Base-by-base conservation (phyloP, 176 grass and related monocot species). In the Microstegium vimineum region DNA sequence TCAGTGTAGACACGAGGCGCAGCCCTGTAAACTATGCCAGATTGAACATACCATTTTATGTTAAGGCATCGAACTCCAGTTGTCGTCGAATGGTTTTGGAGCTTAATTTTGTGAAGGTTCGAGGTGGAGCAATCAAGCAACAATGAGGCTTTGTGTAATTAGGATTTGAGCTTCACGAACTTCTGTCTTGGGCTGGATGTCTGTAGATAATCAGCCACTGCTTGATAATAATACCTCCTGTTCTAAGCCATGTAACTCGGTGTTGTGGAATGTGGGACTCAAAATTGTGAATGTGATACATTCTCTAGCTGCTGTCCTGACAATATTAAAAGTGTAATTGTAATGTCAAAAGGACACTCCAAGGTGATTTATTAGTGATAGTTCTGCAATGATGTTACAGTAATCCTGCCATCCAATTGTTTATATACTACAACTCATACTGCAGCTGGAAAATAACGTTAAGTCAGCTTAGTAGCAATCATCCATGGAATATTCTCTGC, bases 141-240 rank as follows among this genome's bases (percentile, higher is more conserved):
- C 77, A 89, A 83, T 75, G 81, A 77, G 86, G 81, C 85, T 83
- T 83, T 77, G 16, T 83, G 83, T 86, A 82, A 84, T 84, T 88
- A 89, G 72, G 70, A 78, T 75, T 71, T 77, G 74, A 84, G 84
- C 76, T 89, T 83, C 63, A 40, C 80, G 57, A 61, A 78, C 45
- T 86, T 79, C 75, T 66, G 46, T 76, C 75, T 37, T 59, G 46
- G 59, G 31, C 20, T 86, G 22, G 3, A 34, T 89, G 69, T 18
- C 42, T 31, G 87, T 86, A 89, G 75, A 87, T 92, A 86, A 75
- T 60, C 51, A 52, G 73, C 68, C 59, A 68, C 31, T 78, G 57
- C 25, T 61, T 78, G 57, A 35, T 78, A 81, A 81, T 76, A 87
- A 61, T 82, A 67, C 75, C 6, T 70, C 68, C 51, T 12, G 10